Conservation (phyloP, 1,284 basidiomycete genomes). For the Ganoderma boninense region DNA sequence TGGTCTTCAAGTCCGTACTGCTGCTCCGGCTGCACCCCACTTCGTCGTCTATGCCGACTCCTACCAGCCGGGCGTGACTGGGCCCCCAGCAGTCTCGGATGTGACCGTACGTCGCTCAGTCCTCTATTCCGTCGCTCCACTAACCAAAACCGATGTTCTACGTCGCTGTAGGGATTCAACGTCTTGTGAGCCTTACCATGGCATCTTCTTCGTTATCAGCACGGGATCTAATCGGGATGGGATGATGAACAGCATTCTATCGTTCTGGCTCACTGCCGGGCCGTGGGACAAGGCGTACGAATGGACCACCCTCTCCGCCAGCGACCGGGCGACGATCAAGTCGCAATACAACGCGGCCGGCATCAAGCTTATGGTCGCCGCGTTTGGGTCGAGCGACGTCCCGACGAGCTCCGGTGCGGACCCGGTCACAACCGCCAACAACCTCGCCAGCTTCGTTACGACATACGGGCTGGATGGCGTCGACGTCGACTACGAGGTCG, state of each 20-base stretch:
- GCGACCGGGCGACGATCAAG: conserved; percentile 47
- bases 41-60: conserved; percentile 53
- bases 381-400: conserved; percentile 58
- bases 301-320: conserved; percentile 48
- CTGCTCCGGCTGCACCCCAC: conserved; percentile 48
- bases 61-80: conserved; percentile 47
- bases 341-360: conserved; percentile 54
- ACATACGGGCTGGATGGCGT: conserved; percentile 60
- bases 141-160: neutral
- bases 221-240: neutral
- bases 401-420: conserved; percentile 55
- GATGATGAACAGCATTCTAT: conserved; percentile 44
- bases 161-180: conserved; percentile 50
- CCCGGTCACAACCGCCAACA: conserved; percentile 51
- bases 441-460: conserved; percentile 57
- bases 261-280: conserved; percentile 52
- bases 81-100: conserved; percentile 46
- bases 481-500: conserved; percentile 65
- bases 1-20: conserved; percentile 37
- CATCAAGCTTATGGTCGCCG: conserved; percentile 57
- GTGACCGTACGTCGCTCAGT: conserved; percentile 41
- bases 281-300: conserved; percentile 53
- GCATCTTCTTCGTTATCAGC: neutral
- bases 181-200: conserved; percentile 48
- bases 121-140: neutral